Percentiles rank a stretch among this genome's conserved stretches.
Evolutionary conservation across 768 basidiomycete species (phyloP).

Genomic region (Mrakia gelida): DNA sequence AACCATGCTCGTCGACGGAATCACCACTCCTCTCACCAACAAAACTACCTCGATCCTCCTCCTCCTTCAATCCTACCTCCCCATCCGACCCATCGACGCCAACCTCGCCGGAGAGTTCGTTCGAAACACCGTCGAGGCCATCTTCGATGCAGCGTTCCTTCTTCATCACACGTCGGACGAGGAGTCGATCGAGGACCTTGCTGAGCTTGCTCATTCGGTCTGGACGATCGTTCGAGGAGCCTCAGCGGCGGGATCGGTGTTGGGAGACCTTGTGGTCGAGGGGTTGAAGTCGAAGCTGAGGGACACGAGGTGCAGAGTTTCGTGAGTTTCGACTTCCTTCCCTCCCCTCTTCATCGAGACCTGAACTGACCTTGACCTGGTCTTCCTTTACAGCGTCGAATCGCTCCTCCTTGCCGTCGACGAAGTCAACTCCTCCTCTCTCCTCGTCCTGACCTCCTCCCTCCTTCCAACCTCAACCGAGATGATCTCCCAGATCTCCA

Average conservation of each 20-base stretch:
- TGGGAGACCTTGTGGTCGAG: not conserved
- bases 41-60: conserved; percentile 14
- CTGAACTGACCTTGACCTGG: not conserved
- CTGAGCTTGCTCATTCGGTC: conserved; percentile 6
- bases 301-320: conserved; percentile 5
- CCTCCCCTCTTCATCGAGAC: not conserved
- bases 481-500: conserved; percentile 14
- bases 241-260: not conserved
- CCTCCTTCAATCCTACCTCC: conserved; percentile 4
- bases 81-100: conserved; percentile 17
- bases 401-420: conserved; percentile 5
- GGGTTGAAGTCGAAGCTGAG: conserved; percentile 9
- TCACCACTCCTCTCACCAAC: not conserved
- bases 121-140: not conserved
- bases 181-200: not conserved
- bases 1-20: conserved; percentile 10
- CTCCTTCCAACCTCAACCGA: conserved; percentile 4
- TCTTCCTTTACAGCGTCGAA: conserved; percentile 3
- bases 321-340: not conserved
- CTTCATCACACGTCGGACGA: conserved; percentile 5
- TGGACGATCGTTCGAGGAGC: not conserved
- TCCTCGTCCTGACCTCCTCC: not conserved
- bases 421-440: not conserved
- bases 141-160: conserved; percentile 22
- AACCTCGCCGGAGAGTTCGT: not conserved